phyloP scores from a whole-genome alignment of 176 grass and related monocot species.

The Zoysia pacifica region DNA sequence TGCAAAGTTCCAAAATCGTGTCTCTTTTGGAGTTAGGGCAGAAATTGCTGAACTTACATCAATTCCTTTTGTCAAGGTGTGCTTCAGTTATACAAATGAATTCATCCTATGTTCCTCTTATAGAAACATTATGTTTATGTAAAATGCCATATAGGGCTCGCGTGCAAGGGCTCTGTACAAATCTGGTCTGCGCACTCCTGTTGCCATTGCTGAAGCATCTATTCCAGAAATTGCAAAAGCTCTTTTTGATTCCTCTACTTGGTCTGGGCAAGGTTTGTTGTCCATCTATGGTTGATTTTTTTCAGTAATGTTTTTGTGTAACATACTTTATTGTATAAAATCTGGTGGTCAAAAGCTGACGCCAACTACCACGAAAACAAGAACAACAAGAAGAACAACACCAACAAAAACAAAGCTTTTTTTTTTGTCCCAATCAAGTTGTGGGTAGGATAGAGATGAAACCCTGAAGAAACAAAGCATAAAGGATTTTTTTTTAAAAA shows the following conservation, averaged over 20 bases:
- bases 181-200: slow-evolving; percentile 71
- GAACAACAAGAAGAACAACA: too few relatives aligned
- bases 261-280: slow-evolving; percentile 61
- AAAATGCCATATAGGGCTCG: slow-evolving; percentile 60
- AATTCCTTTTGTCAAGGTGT: slow-evolving; percentile 90
- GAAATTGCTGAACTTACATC: slow-evolving; percentile 90
- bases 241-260: slow-evolving; percentile 79
- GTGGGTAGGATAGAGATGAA: too few relatives aligned
- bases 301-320: slow-evolving; percentile 11
- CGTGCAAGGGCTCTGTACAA: slow-evolving; percentile 92
- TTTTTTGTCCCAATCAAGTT: too few relatives aligned
- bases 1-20: slow-evolving; percentile 92
- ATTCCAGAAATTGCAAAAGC: slow-evolving; percentile 84
- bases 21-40: slow-evolving; percentile 96
- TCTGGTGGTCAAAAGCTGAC: neutral
- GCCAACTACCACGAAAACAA: too few relatives aligned
- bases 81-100: slow-evolving; percentile 26
- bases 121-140: slow-evolving; percentile 23
- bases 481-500: too few relatives aligned
- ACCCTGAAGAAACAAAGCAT: too few relatives aligned
- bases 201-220: slow-evolving; percentile 91
- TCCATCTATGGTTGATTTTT: slow-evolving; percentile 30
- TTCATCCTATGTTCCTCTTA: slow-evolving; percentile 25
- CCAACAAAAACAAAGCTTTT: too few relatives aligned
- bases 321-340: neutral